Conservation (phyloP, 2,329 filamentous ascomycete genomes). For the Fusarium luffae region DNA sequence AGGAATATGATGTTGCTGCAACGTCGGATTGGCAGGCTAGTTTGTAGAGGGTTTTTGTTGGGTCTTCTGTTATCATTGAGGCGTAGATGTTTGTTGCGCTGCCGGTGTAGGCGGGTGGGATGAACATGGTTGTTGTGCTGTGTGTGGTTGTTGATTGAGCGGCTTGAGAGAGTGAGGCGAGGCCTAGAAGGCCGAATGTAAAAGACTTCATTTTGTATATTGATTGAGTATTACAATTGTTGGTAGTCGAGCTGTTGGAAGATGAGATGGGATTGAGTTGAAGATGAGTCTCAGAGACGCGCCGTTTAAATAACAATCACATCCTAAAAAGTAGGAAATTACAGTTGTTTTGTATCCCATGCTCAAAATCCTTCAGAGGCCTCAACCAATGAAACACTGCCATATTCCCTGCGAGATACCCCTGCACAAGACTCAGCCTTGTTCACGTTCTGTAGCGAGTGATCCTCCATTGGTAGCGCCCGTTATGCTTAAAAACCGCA, state of each 20-base stretch:
- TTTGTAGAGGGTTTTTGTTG: not conserved
- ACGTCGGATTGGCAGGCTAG: conserved; percentile 41
- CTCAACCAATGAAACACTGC: not conserved
- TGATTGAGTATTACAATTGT: not conserved
- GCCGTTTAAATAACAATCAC: not conserved
- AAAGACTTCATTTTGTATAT: not conserved
- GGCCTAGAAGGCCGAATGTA: too few species aligned
- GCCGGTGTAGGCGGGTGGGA: conserved; percentile 30
- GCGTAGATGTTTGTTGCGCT: conserved; percentile 40
- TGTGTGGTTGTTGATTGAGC: conserved; percentile 18
- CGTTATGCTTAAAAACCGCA: not conserved
- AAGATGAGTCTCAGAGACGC: not conserved
- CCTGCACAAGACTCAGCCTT: conserved; percentile 1
- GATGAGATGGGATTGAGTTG: too few species aligned
- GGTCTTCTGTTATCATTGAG: conserved; percentile 34
- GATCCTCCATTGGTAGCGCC: not conserved
- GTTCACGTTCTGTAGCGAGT: not conserved
- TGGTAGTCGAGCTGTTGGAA: not conserved
- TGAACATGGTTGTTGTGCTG: conserved; percentile 29
- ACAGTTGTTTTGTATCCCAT: not conserved
- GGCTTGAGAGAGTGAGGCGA: not conserved
- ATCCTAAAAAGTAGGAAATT: not conserved
- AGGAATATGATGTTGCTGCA: conserved; percentile 20
- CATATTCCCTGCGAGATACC: not conserved
- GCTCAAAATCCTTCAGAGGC: not conserved